These are phyloP conservation scores for Calonectria pseudoreteaudii DNA, from an alignment of 2,329 filamentous ascomycete genomes.

Conservation along the genomic window DNA sequence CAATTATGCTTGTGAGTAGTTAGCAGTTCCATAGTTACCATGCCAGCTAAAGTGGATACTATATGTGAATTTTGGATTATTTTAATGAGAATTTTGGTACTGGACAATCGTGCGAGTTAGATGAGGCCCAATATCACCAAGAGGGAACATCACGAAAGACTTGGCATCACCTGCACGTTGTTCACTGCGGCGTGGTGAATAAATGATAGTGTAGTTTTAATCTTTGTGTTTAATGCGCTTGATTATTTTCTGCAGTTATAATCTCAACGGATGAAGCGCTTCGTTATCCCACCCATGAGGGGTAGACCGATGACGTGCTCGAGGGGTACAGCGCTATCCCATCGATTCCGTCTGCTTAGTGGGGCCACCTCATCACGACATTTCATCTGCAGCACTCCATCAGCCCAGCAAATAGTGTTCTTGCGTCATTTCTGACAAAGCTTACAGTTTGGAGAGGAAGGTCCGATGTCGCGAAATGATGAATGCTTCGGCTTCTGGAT, in stretches of 20 bases:
- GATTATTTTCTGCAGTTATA: background rate
- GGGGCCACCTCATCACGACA: background rate
- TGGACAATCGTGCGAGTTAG: no score
- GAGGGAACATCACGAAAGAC: no score
- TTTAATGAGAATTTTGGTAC: no score
- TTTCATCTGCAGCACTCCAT: background rate
- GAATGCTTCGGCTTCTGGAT: background rate
- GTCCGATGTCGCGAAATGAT: background rate
- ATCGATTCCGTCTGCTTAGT: background rate
- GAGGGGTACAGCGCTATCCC: background rate
- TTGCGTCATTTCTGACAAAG: slow-evolving; percentile 4
- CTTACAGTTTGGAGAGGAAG: background rate
- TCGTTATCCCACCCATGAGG: slow-evolving; percentile 1
- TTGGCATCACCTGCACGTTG: background rate
- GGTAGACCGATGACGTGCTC: slow-evolving; percentile 5
- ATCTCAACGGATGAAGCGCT: background rate
- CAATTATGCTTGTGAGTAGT: background rate
- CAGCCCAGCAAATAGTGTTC: background rate
- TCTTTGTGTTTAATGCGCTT: background rate
- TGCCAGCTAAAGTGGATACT: no score
- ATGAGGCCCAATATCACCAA: no score
- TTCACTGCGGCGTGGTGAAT: background rate
- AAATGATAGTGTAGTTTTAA: background rate
- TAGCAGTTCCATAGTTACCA: background rate
- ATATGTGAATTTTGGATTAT: background rate